These are phyloP conservation scores for Monosporascus sp. DNA, from an alignment of 2,329 filamentous ascomycete genomes.

Conservation along the genomic window DNA sequence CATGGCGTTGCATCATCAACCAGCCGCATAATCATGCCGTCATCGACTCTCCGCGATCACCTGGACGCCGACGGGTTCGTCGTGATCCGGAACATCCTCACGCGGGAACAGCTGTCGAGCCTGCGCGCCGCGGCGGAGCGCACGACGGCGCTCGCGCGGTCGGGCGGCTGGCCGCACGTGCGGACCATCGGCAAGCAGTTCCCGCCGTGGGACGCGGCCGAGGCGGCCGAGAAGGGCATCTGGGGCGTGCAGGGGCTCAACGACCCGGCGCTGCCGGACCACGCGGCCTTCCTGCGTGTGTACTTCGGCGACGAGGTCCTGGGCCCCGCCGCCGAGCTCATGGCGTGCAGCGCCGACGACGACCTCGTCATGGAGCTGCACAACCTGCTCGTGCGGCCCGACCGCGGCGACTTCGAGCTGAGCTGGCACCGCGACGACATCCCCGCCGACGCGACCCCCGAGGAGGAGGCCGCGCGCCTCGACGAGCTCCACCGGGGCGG, in stretches of 20 bases:
- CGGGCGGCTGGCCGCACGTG: conserved; percentile 74
- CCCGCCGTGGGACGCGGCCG: conserved; percentile 67
- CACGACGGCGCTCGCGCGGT: conserved; percentile 56
- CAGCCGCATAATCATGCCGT: conserved; percentile 1
- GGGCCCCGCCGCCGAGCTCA: conserved; percentile 57
- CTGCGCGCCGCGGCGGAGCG: conserved; percentile 56
- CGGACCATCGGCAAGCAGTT: conserved; percentile 87
- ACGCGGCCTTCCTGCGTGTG: conserved; percentile 55
- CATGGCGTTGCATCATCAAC: background rate
- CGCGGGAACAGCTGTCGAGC: conserved; percentile 45
- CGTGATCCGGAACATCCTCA: conserved; percentile 61
- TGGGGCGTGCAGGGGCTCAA: conserved; percentile 88
- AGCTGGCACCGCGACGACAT: conserved; percentile 87
- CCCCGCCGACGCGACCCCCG: conserved; percentile 54
- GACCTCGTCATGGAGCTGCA: conserved; percentile 78
- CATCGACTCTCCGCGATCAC: conserved; percentile 36
- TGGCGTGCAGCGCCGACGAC: conserved; percentile 36
- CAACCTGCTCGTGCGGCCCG: conserved; percentile 76
- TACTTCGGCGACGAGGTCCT: conserved; percentile 70
- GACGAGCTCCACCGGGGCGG: conserved; percentile 38
- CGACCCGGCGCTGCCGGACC: conserved; percentile 63
- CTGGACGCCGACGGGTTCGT: conserved; percentile 74
- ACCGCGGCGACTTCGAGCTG: conserved; percentile 62
- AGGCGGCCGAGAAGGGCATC: conserved; percentile 57
- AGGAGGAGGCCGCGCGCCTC: conserved; percentile 63